Percentiles rank a stretch among this genome's conserved stretches.
Evolutionary conservation across 345 rosid species (phyloP).

Genomic region (Acer negundo): DNA sequence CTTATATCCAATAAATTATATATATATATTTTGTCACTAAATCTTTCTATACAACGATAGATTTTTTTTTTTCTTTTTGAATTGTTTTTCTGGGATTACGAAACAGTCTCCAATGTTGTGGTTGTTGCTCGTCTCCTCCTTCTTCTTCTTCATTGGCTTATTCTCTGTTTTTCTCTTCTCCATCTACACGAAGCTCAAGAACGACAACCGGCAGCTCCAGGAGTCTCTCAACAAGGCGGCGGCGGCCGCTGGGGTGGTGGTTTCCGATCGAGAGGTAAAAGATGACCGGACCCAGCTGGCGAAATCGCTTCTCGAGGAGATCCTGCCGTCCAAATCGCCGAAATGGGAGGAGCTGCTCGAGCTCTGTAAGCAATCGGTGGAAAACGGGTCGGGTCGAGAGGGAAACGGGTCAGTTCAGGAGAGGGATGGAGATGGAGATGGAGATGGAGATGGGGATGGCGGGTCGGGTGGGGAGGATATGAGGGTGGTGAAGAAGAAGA

Average conservation of each 20-base stretch:
- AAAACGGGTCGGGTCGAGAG: conserved; percentile 29
- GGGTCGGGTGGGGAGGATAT: conserved; percentile 33
- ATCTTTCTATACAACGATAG: not conserved
- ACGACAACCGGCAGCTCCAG: not conserved
- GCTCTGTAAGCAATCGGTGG: not conserved
- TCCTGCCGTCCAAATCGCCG: conserved; percentile 48
- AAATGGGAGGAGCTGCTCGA: conserved; percentile 34
- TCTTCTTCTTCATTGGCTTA: conserved; percentile 36
- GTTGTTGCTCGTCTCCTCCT: conserved; percentile 17
- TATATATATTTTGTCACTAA: not conserved
- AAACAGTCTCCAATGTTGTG: conserved; percentile 39
- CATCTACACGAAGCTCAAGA: conserved; percentile 32
- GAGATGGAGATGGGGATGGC: conserved; percentile 6
- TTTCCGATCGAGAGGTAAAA: conserved; percentile 15
- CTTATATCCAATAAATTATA: not conserved
- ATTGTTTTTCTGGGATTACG: too few species aligned
- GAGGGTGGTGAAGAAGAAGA: conserved; percentile 58
- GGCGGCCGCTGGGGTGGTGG: not conserved
- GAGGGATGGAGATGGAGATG: conserved; percentile 2
- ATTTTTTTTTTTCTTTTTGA: too few species aligned
- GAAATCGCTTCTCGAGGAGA: conserved; percentile 57
- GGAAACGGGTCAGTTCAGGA: not conserved
- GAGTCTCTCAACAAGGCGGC: not conserved
- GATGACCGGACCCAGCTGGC: conserved; percentile 39
- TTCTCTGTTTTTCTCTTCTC: conserved; percentile 46